Percentiles rank a stretch among this genome's conserved stretches.
phyloP scores from a whole-genome alignment of 2,329 filamentous ascomycete genomes.

The Scedosporium dehoogii region DNA sequence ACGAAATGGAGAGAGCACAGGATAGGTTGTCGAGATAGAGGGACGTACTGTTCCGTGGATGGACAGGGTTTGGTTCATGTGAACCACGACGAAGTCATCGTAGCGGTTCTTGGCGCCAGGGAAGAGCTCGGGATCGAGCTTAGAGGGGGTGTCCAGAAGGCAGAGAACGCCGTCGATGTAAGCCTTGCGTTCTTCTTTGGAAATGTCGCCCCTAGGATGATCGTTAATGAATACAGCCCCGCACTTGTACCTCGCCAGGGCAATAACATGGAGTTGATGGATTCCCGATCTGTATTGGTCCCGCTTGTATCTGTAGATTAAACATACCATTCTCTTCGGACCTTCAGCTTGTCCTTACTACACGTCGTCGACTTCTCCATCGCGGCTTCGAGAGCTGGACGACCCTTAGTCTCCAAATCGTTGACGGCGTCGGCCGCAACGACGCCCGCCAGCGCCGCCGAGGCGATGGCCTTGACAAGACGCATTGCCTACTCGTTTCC shows the following conservation, averaged over 20 bases:
- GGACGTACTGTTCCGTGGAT: slow-evolving; percentile 16
- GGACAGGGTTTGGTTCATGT: slow-evolving; percentile 18
- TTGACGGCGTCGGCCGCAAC: slow-evolving; percentile 15
- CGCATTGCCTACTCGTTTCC: background rate
- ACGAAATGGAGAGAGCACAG: too few relatives aligned
- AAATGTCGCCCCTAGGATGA: slow-evolving; percentile 3
- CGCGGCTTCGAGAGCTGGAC: slow-evolving; percentile 13
- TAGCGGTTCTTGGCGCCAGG: slow-evolving; percentile 19
- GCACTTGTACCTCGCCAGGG: too few relatives aligned
- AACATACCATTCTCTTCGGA: slow-evolving; percentile 16
- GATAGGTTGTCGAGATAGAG: background rate
- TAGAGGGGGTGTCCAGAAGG: slow-evolving; percentile 14
- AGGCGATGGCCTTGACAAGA: background rate
- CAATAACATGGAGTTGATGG: too few relatives aligned
- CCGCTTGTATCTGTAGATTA: background rate
- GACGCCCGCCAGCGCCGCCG: slow-evolving; percentile 1
- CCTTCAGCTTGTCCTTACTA: slow-evolving; percentile 13
- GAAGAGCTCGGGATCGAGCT: slow-evolving; percentile 12
- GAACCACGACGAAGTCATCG: slow-evolving; percentile 22
- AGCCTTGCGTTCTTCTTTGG: slow-evolving; percentile 12
- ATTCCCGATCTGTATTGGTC: background rate
- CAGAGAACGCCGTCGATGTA: slow-evolving; percentile 18
- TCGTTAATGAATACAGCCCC: background rate
- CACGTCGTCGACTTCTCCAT: slow-evolving; percentile 15
- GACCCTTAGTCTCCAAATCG: slow-evolving; percentile 15